phyloP scores from a whole-genome alignment of 768 basidiomycete genomes.

The Strobilomyces echinocephalus region DNA sequence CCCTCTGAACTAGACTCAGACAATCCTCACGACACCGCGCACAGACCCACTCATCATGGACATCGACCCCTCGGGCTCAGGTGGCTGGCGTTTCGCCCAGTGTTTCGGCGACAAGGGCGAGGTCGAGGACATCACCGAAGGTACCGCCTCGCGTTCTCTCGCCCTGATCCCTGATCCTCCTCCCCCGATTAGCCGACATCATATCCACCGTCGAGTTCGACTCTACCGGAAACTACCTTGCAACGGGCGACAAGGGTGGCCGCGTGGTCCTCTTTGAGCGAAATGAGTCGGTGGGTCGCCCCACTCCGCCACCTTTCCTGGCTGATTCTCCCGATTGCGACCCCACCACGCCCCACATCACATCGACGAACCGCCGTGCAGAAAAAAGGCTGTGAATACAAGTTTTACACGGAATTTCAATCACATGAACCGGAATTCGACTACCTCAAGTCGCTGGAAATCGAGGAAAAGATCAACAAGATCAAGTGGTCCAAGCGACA shows the following conservation, averaged over 20 bases:
- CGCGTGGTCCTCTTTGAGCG: constrained; percentile 98
- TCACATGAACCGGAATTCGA: constrained; percentile 99
- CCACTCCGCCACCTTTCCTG: constrained; percentile 6
- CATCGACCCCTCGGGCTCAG: constrained; percentile 76
- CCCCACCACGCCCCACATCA: constrained; percentile 7
- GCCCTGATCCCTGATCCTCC: constrained; percentile 13
- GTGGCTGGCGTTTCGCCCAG: constrained; percentile 98
- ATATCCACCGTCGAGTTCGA: constrained; percentile 99
- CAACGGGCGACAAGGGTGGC: constrained; percentile 99
- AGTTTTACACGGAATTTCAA: constrained; percentile 99
- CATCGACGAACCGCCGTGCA: constrained; percentile 32
- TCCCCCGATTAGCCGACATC: constrained; percentile 80
- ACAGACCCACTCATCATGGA: constrained; percentile 50
- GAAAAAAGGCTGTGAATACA: constrained; percentile 99
- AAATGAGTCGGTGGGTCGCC: constrained; percentile 79
- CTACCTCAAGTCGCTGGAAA: constrained; percentile 98
- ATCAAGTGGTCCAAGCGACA: constrained; percentile 99
- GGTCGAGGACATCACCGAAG: constrained; percentile 99
- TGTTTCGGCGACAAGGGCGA: constrained; percentile 99
- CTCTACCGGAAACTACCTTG: constrained; percentile 98
- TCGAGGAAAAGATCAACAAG: constrained; percentile 99
- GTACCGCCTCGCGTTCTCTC: constrained; percentile 39
- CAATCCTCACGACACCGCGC: constrained; percentile 8
- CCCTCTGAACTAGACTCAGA: constrained; percentile 14
- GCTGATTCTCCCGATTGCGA: constrained; percentile 34